Evolutionary conservation across 257 asterid genomes (phyloP).

Genomic region (Nicotiana tabacum): DNA sequence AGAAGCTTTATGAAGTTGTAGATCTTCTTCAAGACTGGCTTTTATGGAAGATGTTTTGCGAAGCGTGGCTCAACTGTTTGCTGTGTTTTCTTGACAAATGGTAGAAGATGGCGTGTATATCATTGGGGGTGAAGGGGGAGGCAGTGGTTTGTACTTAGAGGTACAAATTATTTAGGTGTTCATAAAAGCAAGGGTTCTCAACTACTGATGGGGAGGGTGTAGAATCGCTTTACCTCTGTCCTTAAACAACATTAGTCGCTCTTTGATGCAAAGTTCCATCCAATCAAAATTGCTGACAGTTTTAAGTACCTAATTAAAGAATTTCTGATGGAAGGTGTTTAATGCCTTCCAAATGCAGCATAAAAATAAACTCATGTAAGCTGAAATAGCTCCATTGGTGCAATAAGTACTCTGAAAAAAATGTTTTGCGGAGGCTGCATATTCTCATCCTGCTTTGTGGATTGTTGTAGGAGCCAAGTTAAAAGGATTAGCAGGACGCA

Average conservation of each 20-base stretch:
- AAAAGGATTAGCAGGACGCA: constrained; percentile 61
- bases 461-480: constrained; percentile 57
- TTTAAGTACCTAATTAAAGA: neutral
- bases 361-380: neutral
- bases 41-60: neutral
- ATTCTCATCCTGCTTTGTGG: constrained; percentile 9
- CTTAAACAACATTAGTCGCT: neutral
- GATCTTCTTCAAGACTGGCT: neutral
- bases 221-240: neutral
- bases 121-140: neutral
- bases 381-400: neutral
- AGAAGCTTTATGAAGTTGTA: neutral
- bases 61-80: neutral
- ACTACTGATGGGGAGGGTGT: neutral
- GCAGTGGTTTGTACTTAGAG: constrained; percentile 1
- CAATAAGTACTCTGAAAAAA: neutral
- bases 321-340: neutral
- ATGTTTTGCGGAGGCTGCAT: neutral
- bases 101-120: neutral
- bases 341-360: neutral
- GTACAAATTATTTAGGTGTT: neutral
- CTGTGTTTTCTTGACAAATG: neutral
- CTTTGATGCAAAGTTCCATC: constrained; percentile 2
- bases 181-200: neutral
- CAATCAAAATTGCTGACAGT: neutral